Base-by-base conservation (phyloP, 1,139 yeast genomes). In the Debaryomycetaceae sp. region DNA sequence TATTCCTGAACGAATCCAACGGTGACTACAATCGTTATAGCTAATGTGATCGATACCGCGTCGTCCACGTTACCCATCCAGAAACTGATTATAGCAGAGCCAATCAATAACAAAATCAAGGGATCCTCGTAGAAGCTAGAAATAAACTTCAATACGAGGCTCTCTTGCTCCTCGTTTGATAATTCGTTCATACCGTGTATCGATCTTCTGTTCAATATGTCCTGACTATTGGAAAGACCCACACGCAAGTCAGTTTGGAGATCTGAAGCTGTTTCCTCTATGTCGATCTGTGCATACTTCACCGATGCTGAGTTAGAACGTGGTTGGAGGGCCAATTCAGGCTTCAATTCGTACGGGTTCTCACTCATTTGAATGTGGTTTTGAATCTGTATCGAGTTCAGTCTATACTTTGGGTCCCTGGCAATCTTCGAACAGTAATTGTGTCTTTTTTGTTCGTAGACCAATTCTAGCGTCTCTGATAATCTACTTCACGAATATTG, bases 1-100 rank as follows among this genome's bases (percentile, higher is more conserved):
- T 90, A 90, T 63, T 93, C 99, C 65, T 93, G 99, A 23, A 93
- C 91, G 66, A 93, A 93, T 0, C 98, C 99, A 29, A 93, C 99
- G 0, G 95, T 80, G 6, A 91, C 97, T 29, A 91, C 98, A 54
- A 91, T 90, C 36, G 87, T 57, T 46, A 91, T 87, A 6, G 98
- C 98, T 52, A 89, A 72, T 0, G 95, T 83, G 57, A 91, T 91
- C 49, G 95, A 84, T 24, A 93, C 70, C 2, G 98, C 96, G 63
- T 93, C 99, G 62, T 91, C 97, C 36, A 83, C 81, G 65, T 93
- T 93, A 23, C 96, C 96, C 95, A 93, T 87, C 60, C 87, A 66
- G 54, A 93, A 85, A 52, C 95, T 84, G 34, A 93, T 75, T 4
- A 77, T 76, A 0, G 98, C 97, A 0, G 97, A 88, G 0, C 95